phyloP scores from a whole-genome alignment of 2,329 filamentous ascomycete species.

The Periconia digitata region DNA sequence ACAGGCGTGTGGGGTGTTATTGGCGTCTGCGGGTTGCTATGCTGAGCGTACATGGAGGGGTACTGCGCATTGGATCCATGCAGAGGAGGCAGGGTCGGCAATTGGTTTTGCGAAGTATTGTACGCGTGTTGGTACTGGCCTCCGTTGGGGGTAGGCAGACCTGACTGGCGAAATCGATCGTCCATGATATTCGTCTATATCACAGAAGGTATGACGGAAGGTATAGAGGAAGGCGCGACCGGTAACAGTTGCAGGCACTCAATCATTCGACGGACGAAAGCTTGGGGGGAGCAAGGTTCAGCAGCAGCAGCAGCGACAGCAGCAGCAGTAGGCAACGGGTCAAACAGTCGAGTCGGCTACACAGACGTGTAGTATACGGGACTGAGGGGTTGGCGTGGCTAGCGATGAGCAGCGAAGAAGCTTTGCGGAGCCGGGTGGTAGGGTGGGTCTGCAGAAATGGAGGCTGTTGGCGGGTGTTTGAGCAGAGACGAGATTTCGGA shows the following conservation, averaged over 20 bases:
- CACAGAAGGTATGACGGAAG: slow-evolving; percentile 17
- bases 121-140: slow-evolving; percentile 36
- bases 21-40: slow-evolving; percentile 43
- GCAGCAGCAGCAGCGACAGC: slow-evolving; percentile 22
- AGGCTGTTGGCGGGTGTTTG: slow-evolving; percentile 11
- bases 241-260: slow-evolving; percentile 29
- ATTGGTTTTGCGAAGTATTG: slow-evolving; percentile 32
- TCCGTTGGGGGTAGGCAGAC: slow-evolving; percentile 20
- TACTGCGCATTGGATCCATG: slow-evolving; percentile 31
- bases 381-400: slow-evolving; percentile 25
- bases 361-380: slow-evolving; percentile 13
- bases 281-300: slow-evolving; percentile 21
- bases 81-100: slow-evolving; percentile 41
- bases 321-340: slow-evolving; percentile 12
- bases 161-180: slow-evolving; percentile 41
- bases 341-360: background rate
- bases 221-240: slow-evolving; percentile 31
- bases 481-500: background rate
- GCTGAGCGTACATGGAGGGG: slow-evolving; percentile 32
- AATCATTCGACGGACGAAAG: slow-evolving; percentile 38
- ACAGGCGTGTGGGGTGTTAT: slow-evolving; percentile 41
- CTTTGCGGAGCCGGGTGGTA: slow-evolving; percentile 40
- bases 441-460: slow-evolving; percentile 28
- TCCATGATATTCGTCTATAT: slow-evolving; percentile 35
- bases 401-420: slow-evolving; percentile 32